Conservation (phyloP, 805 yeast genomes). For the Schizosaccharomyces cryophilus region DNA sequence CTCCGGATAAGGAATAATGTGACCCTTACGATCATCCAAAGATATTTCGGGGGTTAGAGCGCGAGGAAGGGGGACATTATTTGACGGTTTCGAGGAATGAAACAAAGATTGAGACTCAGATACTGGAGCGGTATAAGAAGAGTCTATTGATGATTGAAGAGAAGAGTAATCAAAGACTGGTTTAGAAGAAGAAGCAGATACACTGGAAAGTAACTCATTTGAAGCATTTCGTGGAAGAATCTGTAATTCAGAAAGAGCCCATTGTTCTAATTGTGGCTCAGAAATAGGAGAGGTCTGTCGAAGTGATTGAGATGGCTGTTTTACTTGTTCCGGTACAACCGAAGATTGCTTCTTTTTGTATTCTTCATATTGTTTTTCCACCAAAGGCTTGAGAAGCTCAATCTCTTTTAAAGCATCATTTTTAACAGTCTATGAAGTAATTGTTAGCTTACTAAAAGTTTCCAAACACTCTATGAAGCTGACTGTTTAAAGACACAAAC, state of each 20-base stretch:
- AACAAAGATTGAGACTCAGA: no score
- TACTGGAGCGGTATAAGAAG: no score
- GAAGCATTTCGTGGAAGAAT: background rate
- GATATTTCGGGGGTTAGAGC: no score
- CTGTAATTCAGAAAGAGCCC: background rate
- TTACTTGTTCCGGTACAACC: background rate
- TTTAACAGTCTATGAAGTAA: background rate
- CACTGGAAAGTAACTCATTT: background rate
- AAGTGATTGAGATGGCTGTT: no score
- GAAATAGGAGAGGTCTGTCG: no score
- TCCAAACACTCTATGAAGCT: background rate
- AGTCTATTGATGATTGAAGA: background rate
- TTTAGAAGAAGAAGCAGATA: background rate
- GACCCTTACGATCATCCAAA: no score
- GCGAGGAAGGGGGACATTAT: no score
- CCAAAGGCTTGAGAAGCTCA: background rate
- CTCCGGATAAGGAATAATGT: no score
- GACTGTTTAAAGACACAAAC: background rate
- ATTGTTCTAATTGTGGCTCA: background rate
- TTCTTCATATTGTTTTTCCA: background rate
- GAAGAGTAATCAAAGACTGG: background rate
- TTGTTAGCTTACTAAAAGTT: background rate
- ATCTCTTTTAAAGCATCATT: background rate
- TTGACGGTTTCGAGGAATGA: no score
- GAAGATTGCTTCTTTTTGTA: background rate